Percentiles rank a stretch among this genome's conserved stretches.
These are phyloP conservation scores for Peronospora belbahrii DNA, from an alignment of 352 stramenopile genomes.

Conservation along the genomic window DNA sequence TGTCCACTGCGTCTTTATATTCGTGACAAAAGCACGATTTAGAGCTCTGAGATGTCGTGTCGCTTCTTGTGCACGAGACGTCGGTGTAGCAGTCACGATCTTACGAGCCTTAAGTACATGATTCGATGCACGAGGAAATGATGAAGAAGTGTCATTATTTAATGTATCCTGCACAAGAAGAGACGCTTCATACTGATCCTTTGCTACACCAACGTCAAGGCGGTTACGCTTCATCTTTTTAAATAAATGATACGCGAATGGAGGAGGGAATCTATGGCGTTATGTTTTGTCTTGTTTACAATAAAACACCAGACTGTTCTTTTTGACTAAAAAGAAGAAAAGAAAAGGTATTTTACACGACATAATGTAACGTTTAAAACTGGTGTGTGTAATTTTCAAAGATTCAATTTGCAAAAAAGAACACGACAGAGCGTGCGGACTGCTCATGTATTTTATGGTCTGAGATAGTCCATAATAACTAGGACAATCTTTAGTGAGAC, in stretches of 20 bases:
- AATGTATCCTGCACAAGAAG: constrained; percentile 2
- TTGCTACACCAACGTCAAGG: constrained; percentile 59
- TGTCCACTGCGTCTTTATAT: constrained; percentile 50
- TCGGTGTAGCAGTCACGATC: constrained; percentile 27
- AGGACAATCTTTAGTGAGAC: no score
- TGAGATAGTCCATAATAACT: no score
- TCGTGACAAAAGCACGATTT: constrained; percentile 61
- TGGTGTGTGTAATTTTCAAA: no score
- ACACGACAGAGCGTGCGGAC: no score
- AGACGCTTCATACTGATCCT: constrained; percentile 63
- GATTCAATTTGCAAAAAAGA: no score
- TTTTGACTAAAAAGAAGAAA: no score
- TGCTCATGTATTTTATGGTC: no score
- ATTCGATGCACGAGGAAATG: constrained; percentile 34
- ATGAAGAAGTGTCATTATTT: neutral
- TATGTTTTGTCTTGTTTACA: neutral
- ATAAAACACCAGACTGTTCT: no score
- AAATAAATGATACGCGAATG: neutral
- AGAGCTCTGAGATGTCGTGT: constrained; percentile 52
- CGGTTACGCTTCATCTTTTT: constrained; percentile 57
- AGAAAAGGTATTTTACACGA: no score
- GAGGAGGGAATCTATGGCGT: neutral
- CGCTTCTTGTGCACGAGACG: constrained; percentile 29
- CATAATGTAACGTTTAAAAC: no score
- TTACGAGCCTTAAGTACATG: constrained; percentile 44